These are phyloP conservation scores for Linaria vulgaris DNA, from an alignment of 257 asterid genomes.

Conservation along the genomic window DNA sequence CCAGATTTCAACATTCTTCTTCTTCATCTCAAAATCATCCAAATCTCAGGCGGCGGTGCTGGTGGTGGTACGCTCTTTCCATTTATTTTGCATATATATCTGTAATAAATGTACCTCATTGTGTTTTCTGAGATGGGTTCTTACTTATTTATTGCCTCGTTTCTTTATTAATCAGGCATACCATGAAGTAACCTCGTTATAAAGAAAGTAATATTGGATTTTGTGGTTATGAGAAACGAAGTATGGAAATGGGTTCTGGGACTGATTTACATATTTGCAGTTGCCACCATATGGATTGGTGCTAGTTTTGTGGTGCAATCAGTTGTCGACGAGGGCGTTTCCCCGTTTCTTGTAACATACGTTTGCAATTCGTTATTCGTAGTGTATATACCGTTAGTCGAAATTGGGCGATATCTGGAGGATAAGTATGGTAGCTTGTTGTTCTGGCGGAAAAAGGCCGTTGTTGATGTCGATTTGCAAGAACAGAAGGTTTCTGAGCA, in stretches of 20 bases:
- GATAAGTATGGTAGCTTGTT: conserved; percentile 61
- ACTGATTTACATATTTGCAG: conserved; percentile 62
- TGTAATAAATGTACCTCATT: too few relatives aligned
- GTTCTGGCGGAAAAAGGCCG: conserved; percentile 53
- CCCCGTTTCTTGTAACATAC: conserved; percentile 89
- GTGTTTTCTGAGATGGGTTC: too few relatives aligned
- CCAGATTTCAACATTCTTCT: too few relatives aligned
- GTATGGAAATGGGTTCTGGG: conserved; percentile 84
- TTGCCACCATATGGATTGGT: conserved; percentile 93
- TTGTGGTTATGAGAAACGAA: conserved; percentile 59
- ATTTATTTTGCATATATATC: too few relatives aligned
- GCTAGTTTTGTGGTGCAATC: conserved; percentile 94
- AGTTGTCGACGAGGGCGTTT: conserved; percentile 87
- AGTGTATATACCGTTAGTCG: conserved; percentile 79
- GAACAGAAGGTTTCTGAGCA: conserved; percentile 53
- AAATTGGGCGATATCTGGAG: conserved; percentile 66
- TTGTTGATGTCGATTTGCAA: conserved; percentile 26
- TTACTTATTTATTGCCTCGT: too few relatives aligned
- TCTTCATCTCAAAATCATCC: too few relatives aligned
- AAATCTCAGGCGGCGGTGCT: too few relatives aligned
- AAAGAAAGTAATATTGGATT: conserved; percentile 5
- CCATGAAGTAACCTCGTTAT: conserved; percentile 1
- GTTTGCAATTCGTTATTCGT: conserved; percentile 85
- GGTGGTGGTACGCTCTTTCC: too few relatives aligned
- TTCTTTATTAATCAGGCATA: neutral